Evolutionary conservation across 75 land plant species (phyloP).

Genomic region (Azolla pinnata): DNA sequence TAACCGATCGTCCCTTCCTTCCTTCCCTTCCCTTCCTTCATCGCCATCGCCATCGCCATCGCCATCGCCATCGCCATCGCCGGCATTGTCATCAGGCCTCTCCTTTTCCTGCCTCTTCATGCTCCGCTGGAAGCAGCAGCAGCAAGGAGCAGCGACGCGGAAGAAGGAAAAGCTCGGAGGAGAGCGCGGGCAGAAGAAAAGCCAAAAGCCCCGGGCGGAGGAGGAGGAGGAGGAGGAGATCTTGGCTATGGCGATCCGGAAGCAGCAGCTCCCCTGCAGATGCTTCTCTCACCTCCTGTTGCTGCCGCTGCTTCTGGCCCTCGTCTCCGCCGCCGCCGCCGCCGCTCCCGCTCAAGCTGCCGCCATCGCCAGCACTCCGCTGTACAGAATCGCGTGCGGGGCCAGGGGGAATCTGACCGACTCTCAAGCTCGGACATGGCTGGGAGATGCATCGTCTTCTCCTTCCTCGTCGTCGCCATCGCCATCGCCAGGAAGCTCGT

Average conservation of each 20-base stretch:
- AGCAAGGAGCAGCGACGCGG: not conserved
- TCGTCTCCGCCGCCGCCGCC: no score
- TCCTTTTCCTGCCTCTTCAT: not conserved
- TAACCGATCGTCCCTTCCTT: no score
- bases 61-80: not conserved
- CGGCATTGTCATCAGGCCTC: not conserved
- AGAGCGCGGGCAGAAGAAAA: not conserved
- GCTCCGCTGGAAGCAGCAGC: not conserved
- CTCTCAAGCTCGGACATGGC: not conserved
- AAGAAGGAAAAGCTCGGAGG: not conserved
- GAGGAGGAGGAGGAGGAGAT: not conserved
- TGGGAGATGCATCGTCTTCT: not conserved
- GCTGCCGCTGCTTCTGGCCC: no score
- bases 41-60: not conserved
- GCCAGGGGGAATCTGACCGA: not conserved
- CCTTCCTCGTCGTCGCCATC: not conserved
- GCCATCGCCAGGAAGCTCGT: not conserved
- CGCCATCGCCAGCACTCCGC: not conserved
- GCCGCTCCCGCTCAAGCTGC: not conserved
- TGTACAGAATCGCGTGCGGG: not conserved
- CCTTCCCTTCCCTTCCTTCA: not conserved
- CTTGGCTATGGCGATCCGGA: not conserved
- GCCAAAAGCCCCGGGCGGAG: not conserved
- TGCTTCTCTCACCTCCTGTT: not conserved
- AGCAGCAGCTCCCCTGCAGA: not conserved